Percentiles rank a stretch among this genome's conserved stretches.
phyloP scores from a whole-genome alignment of 306 rosid species.

The Cucurbita argyrosperma region DNA sequence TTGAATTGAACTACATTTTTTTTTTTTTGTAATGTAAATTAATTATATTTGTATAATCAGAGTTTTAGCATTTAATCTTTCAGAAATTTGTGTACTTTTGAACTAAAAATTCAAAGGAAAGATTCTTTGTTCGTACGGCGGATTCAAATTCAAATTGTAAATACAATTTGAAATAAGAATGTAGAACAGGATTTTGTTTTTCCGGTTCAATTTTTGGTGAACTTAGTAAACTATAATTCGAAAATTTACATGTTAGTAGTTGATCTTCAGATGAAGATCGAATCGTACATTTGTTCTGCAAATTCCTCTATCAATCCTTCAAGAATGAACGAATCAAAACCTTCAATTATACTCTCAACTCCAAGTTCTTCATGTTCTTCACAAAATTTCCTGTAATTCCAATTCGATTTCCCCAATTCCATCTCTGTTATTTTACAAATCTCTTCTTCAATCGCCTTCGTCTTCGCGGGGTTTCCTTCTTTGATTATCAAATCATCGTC shows the following conservation, averaged over 20 bases:
- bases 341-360: constrained; percentile 28
- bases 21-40: constrained; percentile 30
- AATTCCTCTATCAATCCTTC: constrained; percentile 46
- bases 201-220: neutral
- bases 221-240: neutral
- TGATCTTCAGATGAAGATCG: neutral
- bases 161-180: neutral
- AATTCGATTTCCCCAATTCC: constrained; percentile 31
- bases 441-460: constrained; percentile 25
- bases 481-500: constrained; percentile 25
- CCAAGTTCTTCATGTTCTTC: constrained; percentile 18
- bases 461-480: constrained; percentile 20
- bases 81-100: neutral
- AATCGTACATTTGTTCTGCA: constrained; percentile 29
- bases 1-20: constrained; percentile 41
- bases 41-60: constrained; percentile 42
- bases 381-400: constrained; percentile 11
- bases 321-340: constrained; percentile 37
- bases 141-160: neutral
- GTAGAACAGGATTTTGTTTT: neutral
- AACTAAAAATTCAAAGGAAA: neutral
- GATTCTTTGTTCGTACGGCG: neutral
- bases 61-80: constrained; percentile 2
- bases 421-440: constrained; percentile 34
- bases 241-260: neutral